phyloP scores from a whole-genome alignment of 257 asterid species.

The Agastache rugosa region DNA sequence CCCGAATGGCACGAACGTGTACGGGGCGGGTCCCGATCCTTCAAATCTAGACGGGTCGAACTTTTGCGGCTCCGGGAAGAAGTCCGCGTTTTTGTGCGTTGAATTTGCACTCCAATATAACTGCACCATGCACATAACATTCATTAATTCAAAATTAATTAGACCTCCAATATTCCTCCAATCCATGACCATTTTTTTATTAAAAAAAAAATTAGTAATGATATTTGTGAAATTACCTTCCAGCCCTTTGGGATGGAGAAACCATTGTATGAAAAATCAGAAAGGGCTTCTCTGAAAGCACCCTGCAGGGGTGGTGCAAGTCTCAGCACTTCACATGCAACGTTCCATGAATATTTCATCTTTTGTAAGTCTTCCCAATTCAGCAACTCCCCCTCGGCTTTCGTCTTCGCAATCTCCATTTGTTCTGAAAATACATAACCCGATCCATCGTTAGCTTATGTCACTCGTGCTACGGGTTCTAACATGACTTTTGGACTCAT shows the following conservation, averaged over 20 bases:
- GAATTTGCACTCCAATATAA: constrained; percentile 60
- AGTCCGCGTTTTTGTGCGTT: constrained; percentile 51
- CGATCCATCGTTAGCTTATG: too few species aligned
- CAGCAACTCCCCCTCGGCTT: constrained; percentile 46
- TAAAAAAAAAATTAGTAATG: too few species aligned
- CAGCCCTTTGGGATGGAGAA: constrained; percentile 68
- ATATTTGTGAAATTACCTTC: constrained; percentile 53
- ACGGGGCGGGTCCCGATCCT: constrained; percentile 63
- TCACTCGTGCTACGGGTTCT: too few species aligned
- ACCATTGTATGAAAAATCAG: constrained; percentile 52
- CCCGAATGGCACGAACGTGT: constrained; percentile 61
- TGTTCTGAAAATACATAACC: constrained; percentile 42
- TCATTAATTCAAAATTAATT: neutral
- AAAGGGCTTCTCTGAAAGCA: constrained; percentile 62
- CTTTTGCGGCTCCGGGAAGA: constrained; percentile 52
- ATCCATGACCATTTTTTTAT: neutral
- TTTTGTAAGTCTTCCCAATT: constrained; percentile 58
- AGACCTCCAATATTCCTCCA: neutral
- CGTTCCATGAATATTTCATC: constrained; percentile 69
- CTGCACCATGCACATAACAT: constrained; percentile 41
- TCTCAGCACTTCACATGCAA: constrained; percentile 55
- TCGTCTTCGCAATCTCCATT: constrained; percentile 57
- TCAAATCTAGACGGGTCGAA: constrained; percentile 67
- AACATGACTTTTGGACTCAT: too few species aligned
- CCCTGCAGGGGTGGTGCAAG: constrained; percentile 62